These are phyloP conservation scores for Ambrosiella xylebori DNA, from an alignment of 2,329 filamentous ascomycete genomes.

Conservation along the genomic window DNA sequence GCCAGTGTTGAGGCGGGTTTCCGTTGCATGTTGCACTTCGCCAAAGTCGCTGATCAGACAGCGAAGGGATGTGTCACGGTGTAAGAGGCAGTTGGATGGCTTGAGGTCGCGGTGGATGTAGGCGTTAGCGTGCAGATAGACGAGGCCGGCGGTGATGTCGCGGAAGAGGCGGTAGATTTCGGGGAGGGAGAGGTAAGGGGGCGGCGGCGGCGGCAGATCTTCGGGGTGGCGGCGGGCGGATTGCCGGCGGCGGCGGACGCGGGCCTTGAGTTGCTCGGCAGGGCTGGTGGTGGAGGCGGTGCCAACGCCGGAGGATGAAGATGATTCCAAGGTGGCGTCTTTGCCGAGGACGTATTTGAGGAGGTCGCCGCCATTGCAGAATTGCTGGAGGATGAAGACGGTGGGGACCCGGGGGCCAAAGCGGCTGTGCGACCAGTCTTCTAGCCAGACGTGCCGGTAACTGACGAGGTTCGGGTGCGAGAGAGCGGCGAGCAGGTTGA, in stretches of 20 bases:
- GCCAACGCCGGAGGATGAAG: too few species aligned
- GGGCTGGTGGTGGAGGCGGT: constrained; percentile 28
- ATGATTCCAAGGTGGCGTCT: too few species aligned
- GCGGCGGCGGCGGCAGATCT: constrained; percentile 27
- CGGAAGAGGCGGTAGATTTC: constrained; percentile 95
- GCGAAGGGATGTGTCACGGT: constrained; percentile 51
- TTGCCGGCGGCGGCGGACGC: constrained; percentile 53
- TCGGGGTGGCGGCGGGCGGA: constrained; percentile 34
- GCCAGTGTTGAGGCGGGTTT: constrained; percentile 71
- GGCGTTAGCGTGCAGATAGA: constrained; percentile 74
- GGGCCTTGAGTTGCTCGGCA: constrained; percentile 76
- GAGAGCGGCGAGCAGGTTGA: constrained; percentile 77
- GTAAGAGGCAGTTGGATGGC: constrained; percentile 84
- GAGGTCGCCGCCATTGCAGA: constrained; percentile 86
- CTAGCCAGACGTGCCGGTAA: constrained; percentile 93
- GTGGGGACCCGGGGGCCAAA: constrained; percentile 89
- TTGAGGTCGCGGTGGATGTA: constrained; percentile 96
- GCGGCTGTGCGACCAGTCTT: constrained; percentile 65
- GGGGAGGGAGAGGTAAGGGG: constrained; percentile 44
- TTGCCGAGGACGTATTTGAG: constrained; percentile 65
- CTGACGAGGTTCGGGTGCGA: constrained; percentile 92
- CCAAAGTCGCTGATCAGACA: constrained; percentile 97
- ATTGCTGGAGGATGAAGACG: constrained; percentile 93
- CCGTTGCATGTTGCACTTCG: constrained; percentile 76
- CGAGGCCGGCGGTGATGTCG: constrained; percentile 81